Base-by-base conservation (phyloP, 805 yeast genomes). In the Candida tallmaniae region DNA sequence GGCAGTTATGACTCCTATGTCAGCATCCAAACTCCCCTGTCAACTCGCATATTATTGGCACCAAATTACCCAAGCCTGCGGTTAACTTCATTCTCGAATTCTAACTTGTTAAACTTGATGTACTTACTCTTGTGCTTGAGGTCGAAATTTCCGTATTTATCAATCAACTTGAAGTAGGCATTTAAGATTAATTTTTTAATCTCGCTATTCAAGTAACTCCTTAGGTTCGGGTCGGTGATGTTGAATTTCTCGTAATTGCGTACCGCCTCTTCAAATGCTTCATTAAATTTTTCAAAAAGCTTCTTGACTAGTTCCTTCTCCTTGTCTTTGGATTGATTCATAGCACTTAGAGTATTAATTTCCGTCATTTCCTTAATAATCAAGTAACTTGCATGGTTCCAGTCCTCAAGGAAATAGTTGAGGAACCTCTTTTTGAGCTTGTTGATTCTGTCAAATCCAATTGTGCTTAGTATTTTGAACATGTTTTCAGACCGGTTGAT, bases 241-340 rank as follows among this genome's bases (percentile, higher is more conserved):
- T 73, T 74, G 53, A 77, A 81, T 31, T 70, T 68, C 47, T 77
- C 80, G 51, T 83, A 84, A 37, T 73, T 77, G 20, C 70, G 70
- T 16, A 82, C 73, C 22, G 89, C 74, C 22, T 76, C 84, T 35
- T 93, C 97, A 52, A 93, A 84, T 28, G 80, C 81, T 19, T 75
- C 76, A 54, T 89, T 90, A 62, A 90, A 93, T 39, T 73, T 80
- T 44, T 74, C 76, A 61, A 86, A 87, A 51, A 85, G 77, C 41
- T 93, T 96, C 50, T 90, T 93, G 36, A 87, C 76, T 32, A 69
- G 75, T 35, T 87, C 96, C 42, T 78, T 76, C 44, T 87, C 95
- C 45, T 84, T 83, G 29, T 52, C 45, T 8, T 30, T 39, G 11
- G 41, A 28, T 19, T 32, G 40, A 22, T 40, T 39, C 2, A 44